Percentiles rank a stretch among this genome's conserved stretches.
Evolutionary conservation across 495 filamentous ascomycete species (phyloP).

Genomic region (Hypoxylon cercidicola): DNA sequence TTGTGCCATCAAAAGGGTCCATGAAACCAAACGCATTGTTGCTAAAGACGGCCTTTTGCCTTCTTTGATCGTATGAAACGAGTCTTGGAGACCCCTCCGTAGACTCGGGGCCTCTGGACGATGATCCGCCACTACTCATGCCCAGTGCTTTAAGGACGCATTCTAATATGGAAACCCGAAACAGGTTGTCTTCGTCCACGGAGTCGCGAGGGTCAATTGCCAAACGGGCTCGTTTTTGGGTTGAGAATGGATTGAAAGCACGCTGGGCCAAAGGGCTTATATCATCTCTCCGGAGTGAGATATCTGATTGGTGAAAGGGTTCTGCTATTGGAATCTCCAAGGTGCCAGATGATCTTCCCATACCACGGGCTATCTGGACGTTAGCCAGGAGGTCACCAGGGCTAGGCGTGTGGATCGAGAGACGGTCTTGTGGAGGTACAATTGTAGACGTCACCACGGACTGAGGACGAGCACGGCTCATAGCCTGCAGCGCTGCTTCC

Average conservation of each 20-base stretch:
- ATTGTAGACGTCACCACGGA: slow-evolving; percentile 45
- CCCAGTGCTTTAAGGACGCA: slow-evolving; percentile 97
- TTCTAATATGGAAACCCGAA: slow-evolving; percentile 89
- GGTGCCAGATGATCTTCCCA: slow-evolving; percentile 48
- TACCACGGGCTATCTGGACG: slow-evolving; percentile 75
- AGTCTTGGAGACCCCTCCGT: slow-evolving; percentile 86
- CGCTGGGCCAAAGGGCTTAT: slow-evolving; percentile 70
- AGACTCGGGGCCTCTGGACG: slow-evolving; percentile 73
- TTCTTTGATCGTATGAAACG: slow-evolving; percentile 83
- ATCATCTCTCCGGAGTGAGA: slow-evolving; percentile 32
- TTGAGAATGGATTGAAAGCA: slow-evolving; percentile 66
- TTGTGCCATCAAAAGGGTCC: slow-evolving; percentile 84
- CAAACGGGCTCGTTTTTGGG: slow-evolving; percentile 62
- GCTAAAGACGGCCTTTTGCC: slow-evolving; percentile 82
- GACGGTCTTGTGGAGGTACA: slow-evolving; percentile 46
- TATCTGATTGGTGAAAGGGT: slow-evolving; percentile 46
- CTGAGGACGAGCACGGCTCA: slow-evolving; percentile 55
- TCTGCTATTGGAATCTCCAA: slow-evolving; percentile 52
- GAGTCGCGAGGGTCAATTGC: slow-evolving; percentile 75
- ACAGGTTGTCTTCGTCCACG: slow-evolving; percentile 84
- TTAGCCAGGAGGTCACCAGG: slow-evolving; percentile 85
- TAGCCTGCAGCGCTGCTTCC: slow-evolving; percentile 80
- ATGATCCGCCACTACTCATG: slow-evolving; percentile 72
- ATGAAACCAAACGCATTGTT: slow-evolving; percentile 95
- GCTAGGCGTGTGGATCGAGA: slow-evolving; percentile 60